These are phyloP conservation scores for Chenopodium album DNA, from an alignment of 148 eudicot species.

Conservation along the genomic window DNA sequence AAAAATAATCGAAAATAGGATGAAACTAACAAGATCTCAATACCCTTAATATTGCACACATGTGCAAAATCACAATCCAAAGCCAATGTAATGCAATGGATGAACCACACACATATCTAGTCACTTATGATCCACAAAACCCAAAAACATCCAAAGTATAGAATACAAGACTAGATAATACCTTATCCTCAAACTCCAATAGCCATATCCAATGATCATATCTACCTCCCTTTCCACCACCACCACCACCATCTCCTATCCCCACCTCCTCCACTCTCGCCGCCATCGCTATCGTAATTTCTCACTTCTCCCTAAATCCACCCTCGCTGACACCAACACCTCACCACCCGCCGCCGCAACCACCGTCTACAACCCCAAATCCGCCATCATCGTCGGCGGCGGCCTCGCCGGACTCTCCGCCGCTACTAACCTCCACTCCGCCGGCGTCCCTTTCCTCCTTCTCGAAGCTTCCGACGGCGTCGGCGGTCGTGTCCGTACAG, in stretches of 20 bases:
- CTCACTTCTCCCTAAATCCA: slow-evolving; percentile 24
- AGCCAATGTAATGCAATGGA: too few species aligned
- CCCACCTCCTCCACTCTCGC: background rate
- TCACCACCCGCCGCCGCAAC: slow-evolving; percentile 6
- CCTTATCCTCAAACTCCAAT: slow-evolving; percentile 1
- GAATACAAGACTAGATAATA: background rate
- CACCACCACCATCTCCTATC: background rate
- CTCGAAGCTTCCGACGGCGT: slow-evolving; percentile 76
- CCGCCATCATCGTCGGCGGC: slow-evolving; percentile 72
- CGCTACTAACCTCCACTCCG: slow-evolving; percentile 58
- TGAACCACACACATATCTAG: too few species aligned
- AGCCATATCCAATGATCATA: slow-evolving; percentile 21
- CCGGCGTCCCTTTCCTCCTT: slow-evolving; percentile 59
- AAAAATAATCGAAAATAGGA: too few species aligned
- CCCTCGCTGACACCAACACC: background rate
- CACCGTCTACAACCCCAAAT: slow-evolving; percentile 24
- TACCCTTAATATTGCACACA: too few species aligned
- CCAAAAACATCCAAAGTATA: too few species aligned
- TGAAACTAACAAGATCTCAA: too few species aligned
- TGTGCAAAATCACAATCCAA: too few species aligned
- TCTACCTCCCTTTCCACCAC: slow-evolving; percentile 15
- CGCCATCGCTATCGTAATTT: background rate
- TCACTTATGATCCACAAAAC: too few species aligned
- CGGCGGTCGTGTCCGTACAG: slow-evolving; percentile 97
- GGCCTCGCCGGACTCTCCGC: slow-evolving; percentile 91